These are phyloP conservation scores for Venturiaceae sp. DNA, from an alignment of 2,329 filamentous ascomycete species.

Conservation along the genomic window DNA sequence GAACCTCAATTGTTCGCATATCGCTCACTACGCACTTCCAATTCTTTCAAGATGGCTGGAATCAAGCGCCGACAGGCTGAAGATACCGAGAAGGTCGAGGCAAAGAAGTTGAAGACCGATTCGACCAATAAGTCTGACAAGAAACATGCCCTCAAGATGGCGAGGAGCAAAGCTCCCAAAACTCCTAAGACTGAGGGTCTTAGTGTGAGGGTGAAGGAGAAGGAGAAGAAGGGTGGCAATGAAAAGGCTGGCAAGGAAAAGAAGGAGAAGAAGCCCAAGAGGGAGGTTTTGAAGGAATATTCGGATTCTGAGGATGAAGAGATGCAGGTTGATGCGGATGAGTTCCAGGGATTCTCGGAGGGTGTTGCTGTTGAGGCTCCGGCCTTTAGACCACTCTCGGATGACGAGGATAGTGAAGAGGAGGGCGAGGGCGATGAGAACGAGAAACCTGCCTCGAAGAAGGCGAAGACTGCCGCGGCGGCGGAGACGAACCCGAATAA, in stretches of 20 bases:
- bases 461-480: background rate
- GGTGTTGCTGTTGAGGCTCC: background rate
- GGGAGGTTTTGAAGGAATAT: conserved; percentile 13
- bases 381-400: background rate
- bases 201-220: conserved; percentile 10
- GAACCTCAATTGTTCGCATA: background rate
- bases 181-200: conserved; percentile 16
- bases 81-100: conserved; percentile 21
- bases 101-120: conserved; percentile 27
- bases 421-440: conserved; percentile 12
- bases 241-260: conserved; percentile 11
- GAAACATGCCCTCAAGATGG: conserved; percentile 1
- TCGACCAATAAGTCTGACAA: background rate
- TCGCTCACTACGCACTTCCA: background rate
- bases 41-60: conserved; percentile 21
- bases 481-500: background rate
- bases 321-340: conserved; percentile 25
- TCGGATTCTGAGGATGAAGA: conserved; percentile 25
- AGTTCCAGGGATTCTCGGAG: conserved; percentile 23
- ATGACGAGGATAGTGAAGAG: conserved; percentile 7
- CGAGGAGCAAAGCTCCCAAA: conserved; percentile 15
- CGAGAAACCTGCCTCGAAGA: background rate
- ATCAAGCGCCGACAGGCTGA: conserved; percentile 27
- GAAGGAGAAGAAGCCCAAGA: conserved; percentile 12
- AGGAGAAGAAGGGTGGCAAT: conserved; percentile 28